Evolutionary conservation across 352 stramenopile species (phyloP).

Genomic region (Globisporangium sylvaticum): DNA sequence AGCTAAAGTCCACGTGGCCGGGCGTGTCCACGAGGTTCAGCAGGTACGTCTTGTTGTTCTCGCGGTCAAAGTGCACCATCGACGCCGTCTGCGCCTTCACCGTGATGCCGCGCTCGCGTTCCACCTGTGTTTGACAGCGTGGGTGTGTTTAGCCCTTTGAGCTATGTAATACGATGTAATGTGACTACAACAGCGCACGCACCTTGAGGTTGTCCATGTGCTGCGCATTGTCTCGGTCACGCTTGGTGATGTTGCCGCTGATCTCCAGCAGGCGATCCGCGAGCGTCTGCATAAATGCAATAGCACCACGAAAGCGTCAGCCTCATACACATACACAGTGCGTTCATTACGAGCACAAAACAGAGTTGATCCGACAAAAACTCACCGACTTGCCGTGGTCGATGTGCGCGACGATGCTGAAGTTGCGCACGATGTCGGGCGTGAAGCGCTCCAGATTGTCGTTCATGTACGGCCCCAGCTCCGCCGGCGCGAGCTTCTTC

Average conservation of each 20-base stretch:
- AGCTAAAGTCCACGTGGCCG: constrained; percentile 97
- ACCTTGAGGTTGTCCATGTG: constrained; percentile 92
- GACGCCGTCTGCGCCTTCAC: constrained; percentile 97
- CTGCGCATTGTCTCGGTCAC: constrained; percentile 79
- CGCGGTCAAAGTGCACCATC: constrained; percentile 89
- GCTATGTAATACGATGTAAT: not conserved
- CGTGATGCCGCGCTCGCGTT: constrained; percentile 98
- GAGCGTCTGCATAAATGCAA: constrained; percentile 50
- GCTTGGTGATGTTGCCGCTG: constrained; percentile 87
- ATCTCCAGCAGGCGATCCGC: constrained; percentile 89
- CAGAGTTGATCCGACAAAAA: constrained; percentile 4
- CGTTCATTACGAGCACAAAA: not conserved
- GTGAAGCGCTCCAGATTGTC: constrained; percentile 53
- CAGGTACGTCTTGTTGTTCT: constrained; percentile 82
- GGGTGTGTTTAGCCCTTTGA: not conserved
- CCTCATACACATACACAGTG: not conserved
- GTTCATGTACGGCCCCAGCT: constrained; percentile 58
- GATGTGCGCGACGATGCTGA: constrained; percentile 90
- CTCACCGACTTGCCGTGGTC: constrained; percentile 89
- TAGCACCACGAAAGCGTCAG: not conserved
- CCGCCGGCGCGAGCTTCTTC: constrained; percentile 37
- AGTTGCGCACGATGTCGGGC: constrained; percentile 85
- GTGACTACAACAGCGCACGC: not conserved
- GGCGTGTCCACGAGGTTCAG: constrained; percentile 98
- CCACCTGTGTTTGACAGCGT: constrained; percentile 53